Conservation (phyloP, 2,329 filamentous ascomycete genomes). For the Aspergillus brasiliensis region DNA sequence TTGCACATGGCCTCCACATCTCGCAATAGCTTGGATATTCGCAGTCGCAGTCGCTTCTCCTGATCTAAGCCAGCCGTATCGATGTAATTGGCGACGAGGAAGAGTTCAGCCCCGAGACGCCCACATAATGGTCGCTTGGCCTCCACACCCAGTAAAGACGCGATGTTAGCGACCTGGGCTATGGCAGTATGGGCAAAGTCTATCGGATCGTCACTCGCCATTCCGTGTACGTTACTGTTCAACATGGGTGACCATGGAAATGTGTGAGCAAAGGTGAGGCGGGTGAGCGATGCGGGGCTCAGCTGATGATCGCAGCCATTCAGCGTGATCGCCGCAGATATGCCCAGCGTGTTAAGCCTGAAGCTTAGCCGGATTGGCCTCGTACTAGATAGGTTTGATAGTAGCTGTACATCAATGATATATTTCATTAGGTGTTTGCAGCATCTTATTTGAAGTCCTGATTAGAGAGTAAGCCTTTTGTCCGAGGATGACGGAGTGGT, state of each 20-base stretch:
- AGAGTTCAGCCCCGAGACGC: neutral
- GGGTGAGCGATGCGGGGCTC: neutral
- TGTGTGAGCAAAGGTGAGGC: neutral
- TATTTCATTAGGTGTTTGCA: no score
- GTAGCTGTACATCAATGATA: no score
- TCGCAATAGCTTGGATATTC: neutral
- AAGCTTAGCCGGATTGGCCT: no score
- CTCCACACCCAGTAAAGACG: neutral
- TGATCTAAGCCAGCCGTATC: neutral
- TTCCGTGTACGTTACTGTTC: neutral
- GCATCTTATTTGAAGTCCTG: no score
- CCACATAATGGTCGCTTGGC: neutral
- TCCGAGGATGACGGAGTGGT: no score
- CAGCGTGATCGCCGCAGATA: no score
- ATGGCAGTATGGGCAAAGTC: slow-evolving; percentile 5
- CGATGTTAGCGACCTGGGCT: neutral
- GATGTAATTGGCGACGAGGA: neutral
- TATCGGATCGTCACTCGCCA: neutral
- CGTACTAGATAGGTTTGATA: no score
- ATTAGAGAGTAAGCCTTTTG: no score
- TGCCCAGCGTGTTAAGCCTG: no score
- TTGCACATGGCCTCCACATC: neutral
- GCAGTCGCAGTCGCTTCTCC: neutral
- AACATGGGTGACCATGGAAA: neutral
- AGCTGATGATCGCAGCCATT: neutral